Percentiles rank a stretch among this genome's conserved stretches.
phyloP scores from a whole-genome alignment of 768 basidiomycete species.

The Amanita pseudoporphyria region DNA sequence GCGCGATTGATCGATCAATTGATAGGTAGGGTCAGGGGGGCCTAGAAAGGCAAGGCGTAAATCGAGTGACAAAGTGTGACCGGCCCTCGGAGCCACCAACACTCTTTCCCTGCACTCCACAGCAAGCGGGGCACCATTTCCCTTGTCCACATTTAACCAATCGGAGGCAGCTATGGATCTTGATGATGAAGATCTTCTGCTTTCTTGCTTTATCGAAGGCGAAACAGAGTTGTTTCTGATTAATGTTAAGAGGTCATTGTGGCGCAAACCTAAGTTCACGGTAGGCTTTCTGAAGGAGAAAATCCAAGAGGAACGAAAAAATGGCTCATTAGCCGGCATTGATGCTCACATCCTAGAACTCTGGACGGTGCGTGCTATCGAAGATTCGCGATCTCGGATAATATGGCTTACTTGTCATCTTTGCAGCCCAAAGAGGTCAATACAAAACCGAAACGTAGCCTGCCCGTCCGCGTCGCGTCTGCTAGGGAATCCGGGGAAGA shows the following conservation, averaged over 20 bases:
- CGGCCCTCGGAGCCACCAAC: no score
- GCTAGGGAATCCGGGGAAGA: constrained; percentile 7
- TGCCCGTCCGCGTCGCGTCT: constrained; percentile 6
- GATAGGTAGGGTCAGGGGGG: no score
- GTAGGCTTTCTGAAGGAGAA: constrained; percentile 8
- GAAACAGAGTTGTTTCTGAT: constrained; percentile 9
- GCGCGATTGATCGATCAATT: no score
- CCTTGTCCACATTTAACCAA: no score
- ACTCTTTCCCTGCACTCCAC: no score
- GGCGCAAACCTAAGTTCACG: constrained; percentile 8
- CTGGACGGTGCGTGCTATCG: constrained; percentile 9
- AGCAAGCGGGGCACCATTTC: no score
- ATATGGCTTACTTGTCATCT: no score
- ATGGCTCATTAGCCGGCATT: constrained; percentile 8
- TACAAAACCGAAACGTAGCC: constrained; percentile 8
- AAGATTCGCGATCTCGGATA: constrained; percentile 5
- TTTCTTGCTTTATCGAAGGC: constrained; percentile 9
- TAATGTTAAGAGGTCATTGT: constrained; percentile 6
- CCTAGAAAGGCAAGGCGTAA: no score
- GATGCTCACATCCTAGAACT: constrained; percentile 8
- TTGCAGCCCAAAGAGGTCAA: constrained; percentile 7
- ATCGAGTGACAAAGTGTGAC: no score
- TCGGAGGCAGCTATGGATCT: constrained; percentile 9
- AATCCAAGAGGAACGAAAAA: constrained; percentile 10
- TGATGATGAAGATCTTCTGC: constrained; percentile 8